Evolutionary conservation across 2,329 filamentous ascomycete species (phyloP).

Genomic region (Conoideocrella luteorostrata): DNA sequence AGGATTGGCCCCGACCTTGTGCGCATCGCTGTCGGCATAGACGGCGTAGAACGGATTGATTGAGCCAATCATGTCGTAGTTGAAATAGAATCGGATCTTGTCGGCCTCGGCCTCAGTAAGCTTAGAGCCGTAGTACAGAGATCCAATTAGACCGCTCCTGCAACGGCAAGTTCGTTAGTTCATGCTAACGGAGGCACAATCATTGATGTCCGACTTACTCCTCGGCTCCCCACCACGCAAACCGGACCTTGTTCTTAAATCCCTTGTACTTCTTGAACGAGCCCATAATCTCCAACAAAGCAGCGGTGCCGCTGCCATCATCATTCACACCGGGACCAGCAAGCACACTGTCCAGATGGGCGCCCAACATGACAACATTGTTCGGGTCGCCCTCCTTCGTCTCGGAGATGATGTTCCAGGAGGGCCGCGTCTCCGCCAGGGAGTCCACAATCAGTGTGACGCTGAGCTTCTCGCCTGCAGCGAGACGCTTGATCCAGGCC

Average conservation of each 20-base stretch:
- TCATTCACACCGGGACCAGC: slow-evolving; percentile 33
- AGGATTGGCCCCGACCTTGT: slow-evolving; percentile 24
- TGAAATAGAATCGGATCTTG: slow-evolving; percentile 61
- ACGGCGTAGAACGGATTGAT: slow-evolving; percentile 32
- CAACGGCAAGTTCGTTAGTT: not conserved
- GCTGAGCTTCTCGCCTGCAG: slow-evolving; percentile 20
- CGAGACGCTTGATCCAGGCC: slow-evolving; percentile 25
- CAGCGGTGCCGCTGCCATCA: slow-evolving; percentile 30
- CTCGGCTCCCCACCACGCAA: slow-evolving; percentile 34
- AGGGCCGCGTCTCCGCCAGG: slow-evolving; percentile 23
- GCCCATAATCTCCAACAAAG: slow-evolving; percentile 28
- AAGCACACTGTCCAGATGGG: slow-evolving; percentile 32
- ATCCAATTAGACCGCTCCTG: slow-evolving; percentile 36
- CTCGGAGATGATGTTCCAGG: slow-evolving; percentile 35
- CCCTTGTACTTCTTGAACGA: slow-evolving; percentile 28
- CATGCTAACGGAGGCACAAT: too few species aligned
- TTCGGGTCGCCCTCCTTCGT: slow-evolving; percentile 32
- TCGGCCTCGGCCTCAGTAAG: slow-evolving; percentile 33
- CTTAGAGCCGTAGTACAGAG: slow-evolving; percentile 31
- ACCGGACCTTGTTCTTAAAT: slow-evolving; percentile 32
- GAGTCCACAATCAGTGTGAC: slow-evolving; percentile 27
- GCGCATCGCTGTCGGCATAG: slow-evolving; percentile 32
- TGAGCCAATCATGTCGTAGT: slow-evolving; percentile 65
- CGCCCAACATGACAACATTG: slow-evolving; percentile 34
- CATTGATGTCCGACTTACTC: slow-evolving; percentile 22